Evolutionary conservation across 768 basidiomycete genomes (phyloP).

Genomic region (Mycena leptocephala): DNA sequence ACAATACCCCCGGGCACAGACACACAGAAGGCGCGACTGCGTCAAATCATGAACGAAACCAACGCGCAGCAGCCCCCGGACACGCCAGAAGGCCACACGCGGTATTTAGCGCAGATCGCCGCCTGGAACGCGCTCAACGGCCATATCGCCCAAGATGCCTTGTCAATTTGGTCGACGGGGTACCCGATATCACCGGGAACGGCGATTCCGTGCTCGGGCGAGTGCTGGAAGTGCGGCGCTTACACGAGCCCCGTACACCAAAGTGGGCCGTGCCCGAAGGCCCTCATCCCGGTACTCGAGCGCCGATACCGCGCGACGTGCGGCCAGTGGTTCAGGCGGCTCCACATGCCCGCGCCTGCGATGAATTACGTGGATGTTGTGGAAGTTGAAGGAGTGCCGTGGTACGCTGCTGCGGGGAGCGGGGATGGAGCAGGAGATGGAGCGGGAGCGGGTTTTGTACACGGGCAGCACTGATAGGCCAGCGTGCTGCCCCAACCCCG

Average conservation of each 20-base stretch:
- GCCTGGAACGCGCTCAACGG: neutral
- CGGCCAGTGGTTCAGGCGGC: neutral
- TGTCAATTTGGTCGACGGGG: neutral
- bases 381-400: neutral
- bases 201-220: neutral
- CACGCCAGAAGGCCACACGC: neutral
- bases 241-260: neutral
- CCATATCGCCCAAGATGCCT: neutral
- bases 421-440: neutral
- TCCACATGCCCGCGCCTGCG: neutral
- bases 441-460: neutral
- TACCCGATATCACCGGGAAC: slow-evolving; percentile 19
- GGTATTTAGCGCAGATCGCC: neutral
- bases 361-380: neutral
- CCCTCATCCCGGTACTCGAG: neutral
- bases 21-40: neutral
- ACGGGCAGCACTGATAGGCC: neutral
- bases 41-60: neutral
- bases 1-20: neutral
- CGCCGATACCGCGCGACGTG: neutral
- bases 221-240: slow-evolving; percentile 24
- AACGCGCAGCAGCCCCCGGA: neutral
- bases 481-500: neutral
- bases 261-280: neutral
- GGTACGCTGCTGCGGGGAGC: too few species aligned